A percentile compares a stretch with the other conserved stretches of the same genome.
These are phyloP conservation scores for Sarcodon aspratus DNA, from an alignment of 768 basidiomycete species.

Conservation along the genomic window DNA sequence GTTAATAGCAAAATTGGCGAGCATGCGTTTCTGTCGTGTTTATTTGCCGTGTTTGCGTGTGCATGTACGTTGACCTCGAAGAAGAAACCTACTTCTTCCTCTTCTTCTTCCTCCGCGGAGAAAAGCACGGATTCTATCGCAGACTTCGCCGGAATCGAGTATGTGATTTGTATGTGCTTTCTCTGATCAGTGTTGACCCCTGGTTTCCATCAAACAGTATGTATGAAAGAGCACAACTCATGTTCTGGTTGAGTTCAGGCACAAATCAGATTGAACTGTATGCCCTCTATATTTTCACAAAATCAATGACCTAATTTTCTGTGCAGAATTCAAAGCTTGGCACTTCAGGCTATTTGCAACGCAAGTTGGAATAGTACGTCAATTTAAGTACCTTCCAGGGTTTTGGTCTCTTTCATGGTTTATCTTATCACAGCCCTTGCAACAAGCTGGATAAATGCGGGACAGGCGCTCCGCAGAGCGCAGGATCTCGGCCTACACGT, in stretches of 20 bases:
- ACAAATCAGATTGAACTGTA: slow-evolving; percentile 10
- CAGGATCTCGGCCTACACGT: slow-evolving; percentile 12
- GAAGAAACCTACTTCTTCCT: background rate
- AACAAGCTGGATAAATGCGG: slow-evolving; percentile 12
- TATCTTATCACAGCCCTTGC: slow-evolving; percentile 7
- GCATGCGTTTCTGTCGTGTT: slow-evolving; percentile 5
- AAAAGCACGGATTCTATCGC: background rate
- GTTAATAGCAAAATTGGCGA: slow-evolving; percentile 6
- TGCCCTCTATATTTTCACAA: background rate
- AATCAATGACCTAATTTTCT: background rate
- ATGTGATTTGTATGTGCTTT: background rate
- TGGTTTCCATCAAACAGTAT: background rate
- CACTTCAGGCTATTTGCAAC: slow-evolving; percentile 10
- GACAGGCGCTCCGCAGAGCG: slow-evolving; percentile 8
- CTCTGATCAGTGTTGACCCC: no score
- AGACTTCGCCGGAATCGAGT: slow-evolving; percentile 9
- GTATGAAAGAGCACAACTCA: slow-evolving; percentile 9
- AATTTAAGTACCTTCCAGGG: background rate
- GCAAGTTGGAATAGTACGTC: slow-evolving; percentile 11
- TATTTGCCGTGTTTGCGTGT: slow-evolving; percentile 12
- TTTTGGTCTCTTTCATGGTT: background rate
- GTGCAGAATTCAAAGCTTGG: slow-evolving; percentile 9
- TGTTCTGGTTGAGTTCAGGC: slow-evolving; percentile 9
- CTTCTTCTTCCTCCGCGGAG: background rate
- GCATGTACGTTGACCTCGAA: background rate